Evolutionary conservation across 148 eudicot genomes (phyloP), one percentile per base, ranked within the genome.

Genomic region (Suaeda aralocaspica): DNA sequence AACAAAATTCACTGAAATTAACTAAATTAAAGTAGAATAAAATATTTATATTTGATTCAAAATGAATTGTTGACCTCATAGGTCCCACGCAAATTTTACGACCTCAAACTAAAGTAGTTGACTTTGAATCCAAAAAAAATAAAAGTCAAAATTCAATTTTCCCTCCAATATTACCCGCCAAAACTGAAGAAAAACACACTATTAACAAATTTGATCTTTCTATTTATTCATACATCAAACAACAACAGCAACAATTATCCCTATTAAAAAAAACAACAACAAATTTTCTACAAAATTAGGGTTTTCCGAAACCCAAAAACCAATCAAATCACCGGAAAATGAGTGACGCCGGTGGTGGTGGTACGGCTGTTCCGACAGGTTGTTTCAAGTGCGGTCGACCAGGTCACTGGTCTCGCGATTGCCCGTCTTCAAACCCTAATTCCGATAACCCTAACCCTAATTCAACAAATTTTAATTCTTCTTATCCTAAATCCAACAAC

Each of bases 341-440:
- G 79, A 62, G 73, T 62, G 72, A 74, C 62, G 24, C 67, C 74
- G 53, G 65, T 14, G 72, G 79, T 49, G 80, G 71, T 14, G 72
- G 79, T 49, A 78, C 69, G 26, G 81, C 87, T 16, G 89, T 84
- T 9, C 97, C 99, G 9, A 94, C 99, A 0, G 99, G 99, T 0
- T 94, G 99, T 80, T 94, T 84, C 87, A 91, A 94, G 77, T 94
- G 99, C 81, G 99, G 99, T 51, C 88, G 91, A 2, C 97, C 99
- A 1, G 99, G 99, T 9, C 99, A 94, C 78, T 94, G 99, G 97
- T 89, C 99, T 21, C 89, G 98, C 44, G 99, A 94, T 76, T 94
- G 97, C 69, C 97, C 92, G 25, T 81, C 87, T 36, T 76, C 79
- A 9, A 41, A 74, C 28, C 2, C 72, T 51, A 75, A 77, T 68